phyloP scores from a whole-genome alignment of 129 eudicot genomes.

The Escallonia herrerae region DNA sequence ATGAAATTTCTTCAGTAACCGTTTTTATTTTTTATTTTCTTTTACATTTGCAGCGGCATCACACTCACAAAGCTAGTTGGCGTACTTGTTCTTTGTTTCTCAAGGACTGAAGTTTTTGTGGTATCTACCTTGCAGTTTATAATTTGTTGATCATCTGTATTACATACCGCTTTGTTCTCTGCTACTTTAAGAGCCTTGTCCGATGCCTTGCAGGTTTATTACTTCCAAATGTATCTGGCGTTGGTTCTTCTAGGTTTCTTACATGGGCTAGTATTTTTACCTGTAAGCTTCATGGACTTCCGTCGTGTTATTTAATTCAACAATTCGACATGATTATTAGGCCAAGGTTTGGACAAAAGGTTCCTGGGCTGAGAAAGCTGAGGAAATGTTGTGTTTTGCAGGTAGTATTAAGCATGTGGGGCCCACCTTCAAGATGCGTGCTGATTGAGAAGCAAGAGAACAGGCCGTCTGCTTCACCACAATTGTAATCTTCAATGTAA shows the following conservation, averaged over 20 bases:
- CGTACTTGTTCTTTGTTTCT: constrained; percentile 88
- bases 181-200: not conserved
- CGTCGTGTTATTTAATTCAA: not conserved
- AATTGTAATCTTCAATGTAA: constrained; percentile 20
- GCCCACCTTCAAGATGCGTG: constrained; percentile 89
- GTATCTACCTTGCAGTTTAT: constrained; percentile 27
- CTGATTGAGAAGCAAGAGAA: constrained; percentile 65
- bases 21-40: too few relatives aligned
- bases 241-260: constrained; percentile 95
- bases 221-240: constrained; percentile 93
- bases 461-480: constrained; percentile 56
- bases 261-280: constrained; percentile 90
- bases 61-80: constrained; percentile 96
- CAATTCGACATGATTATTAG: too few relatives aligned
- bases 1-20: too few relatives aligned
- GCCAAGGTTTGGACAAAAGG: too few relatives aligned
- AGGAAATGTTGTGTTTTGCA: constrained; percentile 19
- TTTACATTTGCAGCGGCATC: constrained; percentile 66
- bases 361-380: not conserved
- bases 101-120: constrained; percentile 93
- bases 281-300: constrained; percentile 43
- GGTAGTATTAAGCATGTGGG: constrained; percentile 88
- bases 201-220: constrained; percentile 66
- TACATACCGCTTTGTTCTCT: not conserved
- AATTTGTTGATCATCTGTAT: not conserved